Evolutionary conservation across 257 asterid genomes (phyloP).

Genomic region (Knoxia roxburghii): DNA sequence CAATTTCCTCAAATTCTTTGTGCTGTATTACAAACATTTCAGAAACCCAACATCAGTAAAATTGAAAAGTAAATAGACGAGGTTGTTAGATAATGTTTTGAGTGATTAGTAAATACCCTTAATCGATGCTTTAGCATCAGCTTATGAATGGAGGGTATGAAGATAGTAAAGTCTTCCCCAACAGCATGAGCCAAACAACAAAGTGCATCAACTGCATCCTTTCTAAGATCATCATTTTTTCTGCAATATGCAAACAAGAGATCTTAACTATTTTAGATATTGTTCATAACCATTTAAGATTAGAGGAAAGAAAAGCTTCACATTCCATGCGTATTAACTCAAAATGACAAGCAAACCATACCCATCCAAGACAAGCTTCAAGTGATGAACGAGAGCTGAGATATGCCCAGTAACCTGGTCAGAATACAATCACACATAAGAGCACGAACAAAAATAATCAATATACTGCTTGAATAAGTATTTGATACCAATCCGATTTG

Average conservation of each 20-base stretch:
- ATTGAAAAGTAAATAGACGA: conserved; percentile 3
- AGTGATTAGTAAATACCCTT: conserved; percentile 40
- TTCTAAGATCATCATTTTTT: conserved; percentile 81
- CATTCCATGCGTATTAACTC: no score
- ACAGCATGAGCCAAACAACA: conserved; percentile 94
- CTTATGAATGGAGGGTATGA: conserved; percentile 86
- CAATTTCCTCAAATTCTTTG: conserved; percentile 89
- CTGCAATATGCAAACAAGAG: conserved; percentile 39
- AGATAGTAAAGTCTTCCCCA: conserved; percentile 93
- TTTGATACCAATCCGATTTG: background rate
- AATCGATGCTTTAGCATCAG: conserved; percentile 78
- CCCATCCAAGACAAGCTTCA: conserved; percentile 99
- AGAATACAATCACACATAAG: conserved; percentile 5
- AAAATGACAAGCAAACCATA: conserved; percentile 33
- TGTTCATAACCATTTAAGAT: background rate
- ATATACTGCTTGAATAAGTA: conserved; percentile 1
- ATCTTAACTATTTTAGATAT: no score
- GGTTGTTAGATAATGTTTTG: background rate
- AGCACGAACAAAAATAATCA: background rate
- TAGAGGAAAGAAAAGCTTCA: background rate
- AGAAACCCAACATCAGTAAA: conserved; percentile 12
- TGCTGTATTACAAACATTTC: conserved; percentile 50
- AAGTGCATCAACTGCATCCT: conserved; percentile 89
- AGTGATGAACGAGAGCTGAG: conserved; percentile 94
- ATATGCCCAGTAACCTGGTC: conserved; percentile 93